phyloP scores from a whole-genome alignment of 257 asterid species.

The Fraxinus quadrangulata region DNA sequence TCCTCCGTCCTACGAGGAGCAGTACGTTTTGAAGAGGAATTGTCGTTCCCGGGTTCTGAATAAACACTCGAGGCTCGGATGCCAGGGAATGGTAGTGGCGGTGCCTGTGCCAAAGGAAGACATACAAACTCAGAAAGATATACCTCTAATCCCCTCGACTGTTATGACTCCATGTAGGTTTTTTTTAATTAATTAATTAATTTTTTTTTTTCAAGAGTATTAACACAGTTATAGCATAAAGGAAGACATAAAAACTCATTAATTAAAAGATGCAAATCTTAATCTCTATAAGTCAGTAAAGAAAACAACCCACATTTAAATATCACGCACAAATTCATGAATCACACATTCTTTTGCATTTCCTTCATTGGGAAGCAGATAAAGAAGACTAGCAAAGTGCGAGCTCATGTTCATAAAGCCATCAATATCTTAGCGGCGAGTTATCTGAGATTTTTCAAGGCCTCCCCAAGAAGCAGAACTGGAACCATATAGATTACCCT shows the following conservation, averaged over 20 bases:
- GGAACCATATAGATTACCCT: conserved; percentile 65
- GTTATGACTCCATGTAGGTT: too few relatives aligned
- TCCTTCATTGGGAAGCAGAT: conserved; percentile 43
- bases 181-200: too few relatives aligned
- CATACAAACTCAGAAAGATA: too few relatives aligned
- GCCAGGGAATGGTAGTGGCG: conserved; percentile 35
- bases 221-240: conserved; percentile 25
- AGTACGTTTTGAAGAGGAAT: conserved; percentile 35
- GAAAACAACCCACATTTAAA: conserved; percentile 31
- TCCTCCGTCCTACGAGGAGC: neutral
- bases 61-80: conserved; percentile 1
- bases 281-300: conserved; percentile 39
- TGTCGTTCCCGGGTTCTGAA: conserved; percentile 37
- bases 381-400: conserved; percentile 31
- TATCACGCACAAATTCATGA: conserved; percentile 43
- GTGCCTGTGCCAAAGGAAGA: conserved; percentile 15
- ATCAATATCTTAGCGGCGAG: conserved; percentile 61
- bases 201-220: too few relatives aligned
- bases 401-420: conserved; percentile 30
- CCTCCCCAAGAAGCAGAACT: conserved; percentile 80
- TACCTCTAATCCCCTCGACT: too few relatives aligned
- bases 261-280: conserved; percentile 28
- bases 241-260: conserved; percentile 22
- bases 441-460: conserved; percentile 60
- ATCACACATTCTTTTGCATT: conserved; percentile 45